These are phyloP conservation scores for Phytophthora sp. DNA, from an alignment of 352 stramenopile genomes.

Conservation along the genomic window DNA sequence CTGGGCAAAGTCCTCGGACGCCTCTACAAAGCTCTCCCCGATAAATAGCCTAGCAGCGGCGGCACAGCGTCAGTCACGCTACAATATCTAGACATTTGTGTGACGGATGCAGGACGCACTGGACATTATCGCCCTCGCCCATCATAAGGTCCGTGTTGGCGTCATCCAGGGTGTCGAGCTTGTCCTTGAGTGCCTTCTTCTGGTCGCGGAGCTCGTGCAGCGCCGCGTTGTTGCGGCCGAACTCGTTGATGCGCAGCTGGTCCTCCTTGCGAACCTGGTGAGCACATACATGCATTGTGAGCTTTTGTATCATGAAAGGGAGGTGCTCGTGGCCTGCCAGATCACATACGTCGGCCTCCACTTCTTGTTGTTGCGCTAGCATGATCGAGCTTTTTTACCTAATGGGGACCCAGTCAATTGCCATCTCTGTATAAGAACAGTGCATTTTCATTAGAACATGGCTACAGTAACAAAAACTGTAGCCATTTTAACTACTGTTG, in stretches of 20 bases:
- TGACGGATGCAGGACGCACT: constrained; percentile 42
- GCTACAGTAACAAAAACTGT: constrained; percentile 7
- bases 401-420: constrained; percentile 24
- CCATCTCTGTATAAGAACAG: constrained; percentile 37
- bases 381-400: constrained; percentile 35
- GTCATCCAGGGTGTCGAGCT: constrained; percentile 96
- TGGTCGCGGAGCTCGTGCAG: constrained; percentile 93
- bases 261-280: constrained; percentile 95
- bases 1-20: constrained; percentile 93
- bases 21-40: constrained; percentile 96
- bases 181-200: constrained; percentile 93
- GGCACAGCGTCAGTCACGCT: neutral
- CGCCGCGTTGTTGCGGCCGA: constrained; percentile 95
- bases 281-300: neutral
- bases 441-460: constrained; percentile 19
- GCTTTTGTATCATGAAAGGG: neutral
- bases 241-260: constrained; percentile 98
- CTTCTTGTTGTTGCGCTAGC: constrained; percentile 83
- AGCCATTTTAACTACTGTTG: neutral
- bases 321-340: neutral
- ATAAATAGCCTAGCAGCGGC: constrained; percentile 83
- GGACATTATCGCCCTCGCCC: constrained; percentile 86
- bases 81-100: neutral
- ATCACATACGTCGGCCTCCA: constrained; percentile 76
- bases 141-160: constrained; percentile 98